Base-by-base conservation (phyloP, 2,329 filamentous ascomycete species). In the Thelonectria discophora region DNA sequence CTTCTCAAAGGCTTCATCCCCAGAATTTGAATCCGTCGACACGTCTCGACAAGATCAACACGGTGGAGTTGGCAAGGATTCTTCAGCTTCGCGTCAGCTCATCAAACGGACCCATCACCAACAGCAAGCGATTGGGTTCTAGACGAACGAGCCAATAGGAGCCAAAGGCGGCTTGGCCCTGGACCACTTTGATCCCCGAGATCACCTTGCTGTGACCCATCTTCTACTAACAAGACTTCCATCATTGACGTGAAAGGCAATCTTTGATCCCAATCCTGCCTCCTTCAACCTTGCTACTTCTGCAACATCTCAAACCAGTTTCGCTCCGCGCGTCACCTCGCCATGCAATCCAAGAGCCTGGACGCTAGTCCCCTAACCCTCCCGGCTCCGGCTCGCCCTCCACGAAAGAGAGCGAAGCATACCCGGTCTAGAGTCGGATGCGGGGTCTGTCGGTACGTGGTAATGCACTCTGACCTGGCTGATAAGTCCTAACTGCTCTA, bases 371-470 rank as follows among this genome's bases (percentile, higher is more conserved):
- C 18, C 7, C 51, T 40, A n/a, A n/a, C n/a, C n/a, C n/a, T n/a
- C n/a, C n/a, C n/a, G 12, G 27, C 15, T 10, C 54, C 40, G 13
- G 34, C 52, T 47, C 50, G 49, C 17, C 55, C 53, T 57, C 58
- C 34, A 21, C 61, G 65, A 15, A 67, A 61, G 52, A 58, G 65
- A 40, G 65, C 64, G 9, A 63, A 64, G 46, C 64, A 67, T 34
- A 66, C 65, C 12, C 61, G 65, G 11, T 66, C 65, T 15, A 66
- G 50, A 58, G 50, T 66, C 8, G 65, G 65, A 13, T 67, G 64
- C 58, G 64, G 64, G 34, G 65, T 67, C 15, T 67, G 65, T 37
- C 64, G 65, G 64, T 67, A 48, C 50, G 65, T 57, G 18, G 30
- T 17, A 27, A 20, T 24, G 27, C 27, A 30, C 27, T 30, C 27